A percentile compares a stretch with the other conserved stretches of the same genome.
These are phyloP conservation scores for Cladosporium sp. DNA, from an alignment of 2,329 filamentous ascomycete species.

Conservation along the genomic window DNA sequence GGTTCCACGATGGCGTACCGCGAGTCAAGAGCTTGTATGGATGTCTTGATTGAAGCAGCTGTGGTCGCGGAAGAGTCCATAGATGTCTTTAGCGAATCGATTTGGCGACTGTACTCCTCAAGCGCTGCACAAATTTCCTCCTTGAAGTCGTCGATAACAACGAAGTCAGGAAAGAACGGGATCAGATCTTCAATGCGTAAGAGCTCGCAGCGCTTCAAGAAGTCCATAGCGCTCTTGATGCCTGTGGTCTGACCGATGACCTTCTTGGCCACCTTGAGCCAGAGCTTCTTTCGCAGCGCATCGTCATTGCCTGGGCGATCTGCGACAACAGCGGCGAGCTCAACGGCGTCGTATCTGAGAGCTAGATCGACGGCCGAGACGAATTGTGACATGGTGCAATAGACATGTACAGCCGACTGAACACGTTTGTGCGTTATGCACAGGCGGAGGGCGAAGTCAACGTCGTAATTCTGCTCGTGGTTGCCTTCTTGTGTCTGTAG, in stretches of 20 bases:
- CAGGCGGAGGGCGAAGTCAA: conserved; percentile 89
- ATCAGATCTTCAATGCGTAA: conserved; percentile 95
- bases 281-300: conserved; percentile 83
- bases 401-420: conserved; percentile 93
- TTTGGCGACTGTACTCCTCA: conserved; percentile 88
- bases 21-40: conserved; percentile 79
- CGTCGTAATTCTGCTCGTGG: conserved; percentile 81
- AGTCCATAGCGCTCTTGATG: conserved; percentile 84
- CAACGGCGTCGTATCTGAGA: conserved; percentile 81
- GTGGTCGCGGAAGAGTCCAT: conserved; percentile 94
- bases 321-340: conserved; percentile 83
- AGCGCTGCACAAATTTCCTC: conserved; percentile 93
- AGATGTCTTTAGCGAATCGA: conserved; percentile 80
- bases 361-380: conserved; percentile 89
- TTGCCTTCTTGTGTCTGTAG: conserved; percentile 74
- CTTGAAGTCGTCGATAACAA: conserved; percentile 98
- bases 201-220: conserved; percentile 84
- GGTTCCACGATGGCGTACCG: conserved; percentile 96
- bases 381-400: conserved; percentile 94
- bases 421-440: conserved; percentile 94
- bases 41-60: conserved; percentile 82
- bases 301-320: conserved; percentile 73
- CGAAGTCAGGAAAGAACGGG: conserved; percentile 97
- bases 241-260: conserved; percentile 82
- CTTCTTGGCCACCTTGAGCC: conserved; percentile 91